Evolutionary conservation across 192 early-diverging fungal genomes (phyloP), one percentile per base, ranked within the genome.

Genomic region (Coemansia pectinata): DNA sequence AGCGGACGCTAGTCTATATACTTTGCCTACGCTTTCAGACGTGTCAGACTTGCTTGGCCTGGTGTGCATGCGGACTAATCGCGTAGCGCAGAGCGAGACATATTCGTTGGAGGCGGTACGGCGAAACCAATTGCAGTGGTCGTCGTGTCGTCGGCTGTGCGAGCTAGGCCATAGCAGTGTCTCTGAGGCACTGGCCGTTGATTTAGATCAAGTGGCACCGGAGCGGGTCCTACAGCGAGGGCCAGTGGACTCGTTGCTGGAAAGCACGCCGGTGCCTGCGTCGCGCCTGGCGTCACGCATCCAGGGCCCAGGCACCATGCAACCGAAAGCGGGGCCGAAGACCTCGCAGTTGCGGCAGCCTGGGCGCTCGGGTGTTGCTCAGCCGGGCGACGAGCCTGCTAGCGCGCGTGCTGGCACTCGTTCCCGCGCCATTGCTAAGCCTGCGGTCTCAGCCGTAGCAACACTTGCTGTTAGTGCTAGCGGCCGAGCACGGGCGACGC

Each of bases 91-190:
- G 60, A 81, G 79, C 67, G 69, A 78, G 42, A 48, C 50, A 5
- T 73, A 79, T 25, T 81, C 80, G 3, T 41, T 64, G 10, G 77
- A 78, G 10, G 72, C 76, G 4, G 45, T 85, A 31, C 66, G 60
- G n/a, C 68, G 74, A 29, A 81, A 85, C 38, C 84, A 77, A 17
- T 60, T 82, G 33, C 67, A 69, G 45, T 85, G 84, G 84, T 77
- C 79, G 8, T 57, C 84, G 10, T 85, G 74, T 23, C 73, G 80
- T 5, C 73, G 80, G 25, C 42, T 85, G 47, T 79, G 79, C 45
- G 79, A 81, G 25, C 65, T 76, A 29, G 72, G 76, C 10, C 62
- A 65, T 62, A 69, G 41, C 58, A 53, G 62, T 36, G 34, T 79
- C 19, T 19, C 57, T 1, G 59, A 68, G 4, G 61, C 70, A 27